Percentiles rank a stretch among this genome's conserved stretches.
Evolutionary conservation across 2,329 filamentous ascomycete genomes (phyloP).

Genomic region (Trichoderma koningiopsis): DNA sequence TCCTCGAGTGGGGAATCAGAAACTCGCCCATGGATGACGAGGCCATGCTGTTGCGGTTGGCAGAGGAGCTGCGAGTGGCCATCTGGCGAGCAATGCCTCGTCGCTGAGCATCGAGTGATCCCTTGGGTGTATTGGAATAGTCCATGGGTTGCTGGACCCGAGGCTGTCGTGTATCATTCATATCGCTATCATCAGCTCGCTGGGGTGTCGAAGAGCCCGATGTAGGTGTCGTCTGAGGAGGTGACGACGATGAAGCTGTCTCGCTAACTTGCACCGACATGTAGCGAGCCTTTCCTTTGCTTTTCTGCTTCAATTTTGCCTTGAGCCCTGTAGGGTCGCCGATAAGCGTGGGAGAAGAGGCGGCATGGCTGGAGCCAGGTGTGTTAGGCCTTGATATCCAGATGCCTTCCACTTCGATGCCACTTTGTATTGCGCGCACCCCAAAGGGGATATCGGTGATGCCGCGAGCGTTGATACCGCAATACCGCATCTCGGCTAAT

Average conservation of each 20-base stretch:
- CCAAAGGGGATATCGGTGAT: constrained; percentile 77
- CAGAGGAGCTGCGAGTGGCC: constrained; percentile 13
- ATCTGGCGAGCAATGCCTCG: constrained; percentile 10
- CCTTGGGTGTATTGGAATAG: background rate
- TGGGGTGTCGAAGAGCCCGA: constrained; percentile 1
- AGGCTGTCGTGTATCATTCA: background rate
- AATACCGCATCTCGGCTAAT: constrained; percentile 56
- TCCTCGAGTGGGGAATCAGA: constrained; percentile 15
- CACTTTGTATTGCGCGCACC: constrained; percentile 79
- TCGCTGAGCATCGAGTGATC: background rate
- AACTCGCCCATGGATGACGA: constrained; percentile 11
- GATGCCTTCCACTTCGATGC: constrained; percentile 82
- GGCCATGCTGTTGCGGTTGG: constrained; percentile 19
- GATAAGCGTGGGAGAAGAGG: constrained; percentile 34
- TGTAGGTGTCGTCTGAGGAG: background rate
- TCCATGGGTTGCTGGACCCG: background rate
- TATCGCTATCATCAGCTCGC: background rate
- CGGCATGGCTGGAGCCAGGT: constrained; percentile 35
- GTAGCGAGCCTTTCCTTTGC: constrained; percentile 28
- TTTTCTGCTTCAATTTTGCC: constrained; percentile 29
- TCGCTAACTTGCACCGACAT: constrained; percentile 11
- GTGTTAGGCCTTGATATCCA: constrained; percentile 65
- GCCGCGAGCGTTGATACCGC: constrained; percentile 47
- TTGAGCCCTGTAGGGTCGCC: constrained; percentile 25
- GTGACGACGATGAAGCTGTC: background rate